These are phyloP conservation scores for Trametes versicolor DNA, from an alignment of 1,284 basidiomycete genomes.

Conservation along the genomic window DNA sequence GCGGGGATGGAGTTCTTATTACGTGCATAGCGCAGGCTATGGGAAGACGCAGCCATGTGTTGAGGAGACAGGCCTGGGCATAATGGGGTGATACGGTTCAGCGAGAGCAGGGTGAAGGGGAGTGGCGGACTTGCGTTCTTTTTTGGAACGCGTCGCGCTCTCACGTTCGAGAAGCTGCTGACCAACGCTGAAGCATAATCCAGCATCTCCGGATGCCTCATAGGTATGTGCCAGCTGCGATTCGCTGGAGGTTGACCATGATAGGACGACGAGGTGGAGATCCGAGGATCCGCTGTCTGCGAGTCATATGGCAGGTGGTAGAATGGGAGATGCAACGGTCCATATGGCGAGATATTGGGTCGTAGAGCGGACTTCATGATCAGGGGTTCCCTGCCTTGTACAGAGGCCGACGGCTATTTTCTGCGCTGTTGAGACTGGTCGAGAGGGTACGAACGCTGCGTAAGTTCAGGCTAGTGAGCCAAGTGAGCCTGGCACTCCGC, in stretches of 20 bases:
- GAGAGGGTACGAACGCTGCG: neutral
- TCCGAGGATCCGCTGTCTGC: neutral
- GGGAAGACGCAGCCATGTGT: conserved; percentile 18
- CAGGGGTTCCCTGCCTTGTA: neutral
- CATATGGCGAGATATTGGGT: neutral
- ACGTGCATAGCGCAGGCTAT: conserved; percentile 18
- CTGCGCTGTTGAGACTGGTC: neutral
- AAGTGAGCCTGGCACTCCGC: neutral
- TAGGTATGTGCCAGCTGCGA: neutral
- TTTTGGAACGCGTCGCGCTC: conserved; percentile 24
- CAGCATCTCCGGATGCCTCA: conserved; percentile 1
- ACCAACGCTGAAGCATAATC: conserved; percentile 20
- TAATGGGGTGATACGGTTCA: conserved; percentile 20
- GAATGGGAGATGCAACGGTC: neutral
- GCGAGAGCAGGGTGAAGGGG: conserved; percentile 17
- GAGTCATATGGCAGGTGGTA: neutral
- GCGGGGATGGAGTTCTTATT: conserved; percentile 18
- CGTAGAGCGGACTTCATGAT: neutral
- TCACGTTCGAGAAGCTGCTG: conserved; percentile 31
- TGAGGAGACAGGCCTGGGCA: conserved; percentile 13
- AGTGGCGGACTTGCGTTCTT: conserved; percentile 22
- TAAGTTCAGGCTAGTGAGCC: neutral
- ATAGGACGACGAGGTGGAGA: neutral
- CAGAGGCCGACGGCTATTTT: conserved; percentile 12
- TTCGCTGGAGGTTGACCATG: neutral